Evolutionary conservation across 208 protist genomes (phyloP), one percentile per base, ranked within the genome.

Genomic region (Leishmania gerbilli): DNA sequence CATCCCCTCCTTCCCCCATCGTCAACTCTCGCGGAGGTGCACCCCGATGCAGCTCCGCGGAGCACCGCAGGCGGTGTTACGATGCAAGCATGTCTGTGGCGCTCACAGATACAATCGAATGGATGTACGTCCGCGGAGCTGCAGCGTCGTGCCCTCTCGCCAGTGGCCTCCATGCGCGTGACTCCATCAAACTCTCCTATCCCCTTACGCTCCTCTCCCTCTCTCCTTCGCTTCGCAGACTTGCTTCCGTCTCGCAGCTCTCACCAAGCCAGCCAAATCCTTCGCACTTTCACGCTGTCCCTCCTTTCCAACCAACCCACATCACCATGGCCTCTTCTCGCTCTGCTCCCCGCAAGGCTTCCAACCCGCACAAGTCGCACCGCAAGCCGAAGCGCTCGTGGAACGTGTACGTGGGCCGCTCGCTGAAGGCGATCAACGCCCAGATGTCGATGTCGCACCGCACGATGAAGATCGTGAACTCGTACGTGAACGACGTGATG

Each of bases 381-480:
- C 94, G 91, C 89, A 89, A 90, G 81, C 90, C 88, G 58, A 93
- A 91, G 82, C 93, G 95, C 79, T 84, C 90, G 65, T 97, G 94
- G 91, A 95, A 93, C 75, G 91, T 93, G 40, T 99, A 98, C 87
- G 88, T 98, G 77, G 95, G 88, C 91, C 95, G 96, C 89, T 95
- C 97, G 19, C 89, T 99, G 51, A 98, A 99, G 92, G 92, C 98
- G 88, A 98, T 99, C 80, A 98, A 99, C 95, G 93, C 98, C 84
- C 87, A 93, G 78, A 99, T 98, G 79, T 98, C 97, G 85, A 98
- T 99, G 88, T 98, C 96, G 51, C 92, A 90, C 84, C 93, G 96
- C 82, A 98, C 97, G 76, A 99, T 99, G 98, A 88, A 85, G 77
- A 99, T 99, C 80, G 98, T 99, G 95, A 99, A 99, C 95, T 99